Evolutionary conservation across 352 stramenopile genomes (phyloP).

Genomic region (Globisporangium acanthophoron): DNA sequence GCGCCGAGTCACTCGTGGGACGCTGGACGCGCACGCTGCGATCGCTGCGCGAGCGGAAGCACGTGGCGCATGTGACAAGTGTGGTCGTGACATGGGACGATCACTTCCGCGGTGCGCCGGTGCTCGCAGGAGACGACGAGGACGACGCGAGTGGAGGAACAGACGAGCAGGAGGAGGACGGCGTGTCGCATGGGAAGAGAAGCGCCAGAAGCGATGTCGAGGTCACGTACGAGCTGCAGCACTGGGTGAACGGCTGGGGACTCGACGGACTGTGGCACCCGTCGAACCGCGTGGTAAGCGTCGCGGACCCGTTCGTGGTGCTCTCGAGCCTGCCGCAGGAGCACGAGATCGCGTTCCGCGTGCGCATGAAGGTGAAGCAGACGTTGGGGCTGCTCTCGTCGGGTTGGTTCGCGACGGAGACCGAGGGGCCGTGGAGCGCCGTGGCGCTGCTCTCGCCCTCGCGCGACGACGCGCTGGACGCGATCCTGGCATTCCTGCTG

Average conservation of each 20-base stretch:
- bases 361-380: slow-evolving; percentile 46
- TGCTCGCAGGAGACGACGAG: neutral
- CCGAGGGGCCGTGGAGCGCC: slow-evolving; percentile 51
- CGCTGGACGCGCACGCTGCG: slow-evolving; percentile 8
- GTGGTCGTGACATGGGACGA: slow-evolving; percentile 73
- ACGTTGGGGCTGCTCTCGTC: slow-evolving; percentile 21
- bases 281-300: slow-evolving; percentile 41
- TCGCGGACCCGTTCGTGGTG: slow-evolving; percentile 51
- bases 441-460: slow-evolving; percentile 36
- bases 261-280: slow-evolving; percentile 58
- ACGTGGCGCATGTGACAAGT: slow-evolving; percentile 23
- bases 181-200: neutral
- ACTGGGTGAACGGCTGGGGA: slow-evolving; percentile 62
- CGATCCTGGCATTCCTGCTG: slow-evolving; percentile 39
- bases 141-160: neutral
- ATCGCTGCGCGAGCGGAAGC: slow-evolving; percentile 10
- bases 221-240: slow-evolving; percentile 56
- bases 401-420: slow-evolving; percentile 49
- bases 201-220: slow-evolving; percentile 3
- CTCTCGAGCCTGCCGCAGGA: slow-evolving; percentile 45
- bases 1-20: slow-evolving; percentile 8
- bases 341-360: slow-evolving; percentile 46
- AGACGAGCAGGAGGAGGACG: neutral
- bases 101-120: slow-evolving; percentile 22
- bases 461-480: slow-evolving; percentile 41